These are phyloP conservation scores for Diplodia sapinea DNA, from an alignment of 2,329 filamentous ascomycete species.

Conservation along the genomic window DNA sequence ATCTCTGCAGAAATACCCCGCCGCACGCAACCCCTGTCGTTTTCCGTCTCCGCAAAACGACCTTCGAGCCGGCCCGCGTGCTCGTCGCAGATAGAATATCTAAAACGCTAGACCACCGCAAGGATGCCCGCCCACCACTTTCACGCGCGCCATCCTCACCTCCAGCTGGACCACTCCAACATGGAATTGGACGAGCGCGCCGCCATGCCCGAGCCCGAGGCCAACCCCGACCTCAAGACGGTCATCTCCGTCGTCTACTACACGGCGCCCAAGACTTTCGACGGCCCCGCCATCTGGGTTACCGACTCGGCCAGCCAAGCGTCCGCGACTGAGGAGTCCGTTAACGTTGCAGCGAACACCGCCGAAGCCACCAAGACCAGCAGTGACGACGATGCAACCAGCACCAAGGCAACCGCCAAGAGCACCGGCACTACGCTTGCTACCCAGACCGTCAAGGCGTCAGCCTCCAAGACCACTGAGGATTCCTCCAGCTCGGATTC, in stretches of 20 bases:
- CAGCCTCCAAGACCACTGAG: conserved; percentile 34
- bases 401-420: conserved; percentile 13
- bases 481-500: conserved; percentile 20
- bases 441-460: conserved; percentile 31
- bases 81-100: conserved; percentile 14
- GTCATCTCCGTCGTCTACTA: conserved; percentile 57
- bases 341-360: conserved; percentile 6
- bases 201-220: conserved; percentile 30
- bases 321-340: conserved; percentile 1
- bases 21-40: conserved; percentile 19
- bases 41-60: conserved; percentile 3
- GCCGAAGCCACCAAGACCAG: conserved; percentile 20
- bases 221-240: conserved; percentile 39
- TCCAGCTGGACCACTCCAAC: background rate
- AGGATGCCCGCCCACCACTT: conserved; percentile 25
- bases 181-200: conserved; percentile 29
- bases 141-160: conserved; percentile 24
- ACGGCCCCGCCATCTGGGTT: conserved; percentile 48
- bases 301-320: conserved; percentile 35
- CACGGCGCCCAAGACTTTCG: conserved; percentile 59
- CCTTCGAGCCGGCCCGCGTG: conserved; percentile 11
- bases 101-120: conserved; percentile 11
- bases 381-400: background rate
- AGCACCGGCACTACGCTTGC: conserved; percentile 33
- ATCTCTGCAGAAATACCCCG: conserved; percentile 3